These are phyloP conservation scores for Tanacetum coccineum DNA, from an alignment of 129 eudicot genomes.

Conservation along the genomic window DNA sequence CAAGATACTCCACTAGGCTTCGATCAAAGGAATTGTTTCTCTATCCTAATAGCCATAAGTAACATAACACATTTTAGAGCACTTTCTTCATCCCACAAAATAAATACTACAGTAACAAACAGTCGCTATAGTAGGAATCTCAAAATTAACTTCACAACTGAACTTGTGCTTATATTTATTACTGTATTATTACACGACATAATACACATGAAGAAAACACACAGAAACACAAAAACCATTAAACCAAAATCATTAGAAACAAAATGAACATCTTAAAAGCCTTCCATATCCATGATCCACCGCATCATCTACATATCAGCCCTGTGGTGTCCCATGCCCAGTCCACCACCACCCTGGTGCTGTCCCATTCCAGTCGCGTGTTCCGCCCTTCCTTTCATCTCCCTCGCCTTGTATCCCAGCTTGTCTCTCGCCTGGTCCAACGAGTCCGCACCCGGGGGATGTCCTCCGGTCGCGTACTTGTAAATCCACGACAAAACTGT, in stretches of 20 bases:
- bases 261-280: not conserved
- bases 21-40: too few relatives aligned
- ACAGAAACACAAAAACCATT: not conserved
- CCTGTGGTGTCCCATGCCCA: conserved; percentile 21
- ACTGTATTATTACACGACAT: not conserved
- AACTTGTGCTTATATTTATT: not conserved
- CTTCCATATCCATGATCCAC: not conserved
- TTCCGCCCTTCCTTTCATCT: conserved; percentile 59
- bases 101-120: too few relatives aligned
- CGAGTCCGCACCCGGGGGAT: conserved; percentile 43
- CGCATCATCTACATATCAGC: conserved; percentile 21
- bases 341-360: conserved; percentile 17
- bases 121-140: too few relatives aligned
- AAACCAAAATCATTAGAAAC: not conserved
- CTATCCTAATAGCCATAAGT: too few relatives aligned
- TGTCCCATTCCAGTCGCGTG: conserved; percentile 33
- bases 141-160: not conserved
- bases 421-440: conserved; percentile 46
- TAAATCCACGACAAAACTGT: conserved; percentile 63
- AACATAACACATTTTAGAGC: too few relatives aligned
- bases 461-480: conserved; percentile 48
- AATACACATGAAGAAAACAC: not conserved
- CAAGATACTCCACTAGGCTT: too few relatives aligned
- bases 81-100: too few relatives aligned
- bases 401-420: conserved; percentile 48